These are phyloP conservation scores for Schwanniomyces polymorphus DNA, from an alignment of 805 yeast species.

Conservation along the genomic window DNA sequence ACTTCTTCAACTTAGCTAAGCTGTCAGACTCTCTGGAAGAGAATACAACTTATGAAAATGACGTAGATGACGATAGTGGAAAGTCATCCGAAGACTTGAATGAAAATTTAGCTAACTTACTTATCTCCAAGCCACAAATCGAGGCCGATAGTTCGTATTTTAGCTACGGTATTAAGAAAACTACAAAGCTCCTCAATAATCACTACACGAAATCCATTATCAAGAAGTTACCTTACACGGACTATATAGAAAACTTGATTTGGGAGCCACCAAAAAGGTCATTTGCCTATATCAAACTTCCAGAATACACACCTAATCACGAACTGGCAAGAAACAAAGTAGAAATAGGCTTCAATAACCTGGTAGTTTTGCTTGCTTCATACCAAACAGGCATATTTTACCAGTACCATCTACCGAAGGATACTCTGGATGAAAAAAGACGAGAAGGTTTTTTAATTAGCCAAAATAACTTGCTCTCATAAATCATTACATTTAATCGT, in stretches of 20 bases:
- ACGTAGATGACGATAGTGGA: slow-evolving; percentile 16
- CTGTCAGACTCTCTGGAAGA: slow-evolving; percentile 10
- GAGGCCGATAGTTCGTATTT: slow-evolving; percentile 7
- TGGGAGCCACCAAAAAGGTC: slow-evolving; percentile 45
- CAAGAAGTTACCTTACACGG: slow-evolving; percentile 39
- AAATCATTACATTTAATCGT: neutral
- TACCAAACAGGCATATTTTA: slow-evolving; percentile 38
- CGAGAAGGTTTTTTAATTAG: slow-evolving; percentile 31
- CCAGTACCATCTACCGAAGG: slow-evolving; percentile 35
- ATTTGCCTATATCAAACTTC: slow-evolving; percentile 40
- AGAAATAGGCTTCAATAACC: slow-evolving; percentile 39
- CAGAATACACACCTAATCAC: slow-evolving; percentile 23
- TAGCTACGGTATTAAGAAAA: slow-evolving; percentile 7
- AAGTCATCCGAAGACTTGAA: slow-evolving; percentile 40
- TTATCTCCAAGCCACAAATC: slow-evolving; percentile 24
- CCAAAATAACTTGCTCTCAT: slow-evolving; percentile 14
- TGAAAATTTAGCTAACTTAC: slow-evolving; percentile 40
- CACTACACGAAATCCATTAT: slow-evolving; percentile 37
- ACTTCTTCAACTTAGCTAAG: slow-evolving; percentile 28
- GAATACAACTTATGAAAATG: slow-evolving; percentile 15
- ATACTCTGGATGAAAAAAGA: slow-evolving; percentile 19
- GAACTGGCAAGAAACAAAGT: slow-evolving; percentile 16
- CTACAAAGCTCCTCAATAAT: slow-evolving; percentile 27
- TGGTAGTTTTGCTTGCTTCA: slow-evolving; percentile 34
- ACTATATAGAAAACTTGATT: slow-evolving; percentile 39